phyloP scores from a whole-genome alignment of 2,329 filamentous ascomycete genomes.

The Aspergillus neoniger region DNA sequence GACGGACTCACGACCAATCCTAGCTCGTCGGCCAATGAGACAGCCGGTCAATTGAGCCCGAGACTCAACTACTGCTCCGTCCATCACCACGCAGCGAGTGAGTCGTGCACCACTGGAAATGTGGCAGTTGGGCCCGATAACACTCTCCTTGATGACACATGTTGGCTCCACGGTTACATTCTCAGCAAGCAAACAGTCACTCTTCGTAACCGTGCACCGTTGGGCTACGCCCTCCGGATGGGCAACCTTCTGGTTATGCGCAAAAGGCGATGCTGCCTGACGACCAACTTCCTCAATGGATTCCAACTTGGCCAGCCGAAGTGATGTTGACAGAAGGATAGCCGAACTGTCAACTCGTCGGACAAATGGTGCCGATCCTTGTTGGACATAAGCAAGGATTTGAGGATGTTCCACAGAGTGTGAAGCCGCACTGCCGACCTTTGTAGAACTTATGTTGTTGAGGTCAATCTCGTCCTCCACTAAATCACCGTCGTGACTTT shows the following conservation, averaged over 20 bases:
- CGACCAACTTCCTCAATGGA: conserved; percentile 63
- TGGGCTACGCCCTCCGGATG: conserved; percentile 79
- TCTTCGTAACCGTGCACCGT: conserved; percentile 77
- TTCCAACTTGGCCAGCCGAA: conserved; percentile 80
- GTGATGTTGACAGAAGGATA: conserved; percentile 76
- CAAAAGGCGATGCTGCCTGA: conserved; percentile 67
- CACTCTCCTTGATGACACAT: conserved; percentile 86
- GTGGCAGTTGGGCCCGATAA: conserved; percentile 83
- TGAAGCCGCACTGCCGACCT: conserved; percentile 31
- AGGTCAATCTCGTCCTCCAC: conserved; percentile 58
- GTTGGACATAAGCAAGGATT: not conserved
- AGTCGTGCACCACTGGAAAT: conserved; percentile 85
- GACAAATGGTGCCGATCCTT: conserved; percentile 64
- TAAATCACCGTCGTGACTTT: conserved; percentile 42
- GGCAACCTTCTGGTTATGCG: conserved; percentile 76
- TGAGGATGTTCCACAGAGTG: not conserved
- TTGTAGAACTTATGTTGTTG: conserved; percentile 56
- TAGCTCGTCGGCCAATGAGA: conserved; percentile 77
- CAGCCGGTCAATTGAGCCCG: conserved; percentile 84
- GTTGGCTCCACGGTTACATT: conserved; percentile 90
- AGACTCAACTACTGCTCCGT: conserved; percentile 81
- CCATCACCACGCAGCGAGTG: conserved; percentile 88
- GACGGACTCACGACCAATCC: conserved; percentile 78
- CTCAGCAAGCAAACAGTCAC: conserved; percentile 80
- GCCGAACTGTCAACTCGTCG: conserved; percentile 86